Evolutionary conservation across 2,329 filamentous ascomycete species (phyloP).

Genomic region (Neocucurbitaria cava): DNA sequence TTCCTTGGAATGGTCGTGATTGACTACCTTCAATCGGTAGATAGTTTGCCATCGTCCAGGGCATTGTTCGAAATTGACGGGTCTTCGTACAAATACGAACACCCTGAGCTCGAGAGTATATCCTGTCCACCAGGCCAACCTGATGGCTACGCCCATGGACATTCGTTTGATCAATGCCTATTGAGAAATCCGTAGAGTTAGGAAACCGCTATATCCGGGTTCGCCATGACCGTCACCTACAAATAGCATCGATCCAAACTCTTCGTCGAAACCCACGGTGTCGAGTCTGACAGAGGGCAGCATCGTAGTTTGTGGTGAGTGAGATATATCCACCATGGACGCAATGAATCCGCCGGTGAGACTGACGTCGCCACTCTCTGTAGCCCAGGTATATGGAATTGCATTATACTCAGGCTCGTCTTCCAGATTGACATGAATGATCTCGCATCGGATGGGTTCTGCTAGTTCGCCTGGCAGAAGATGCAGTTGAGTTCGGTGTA

Average conservation of each 20-base stretch:
- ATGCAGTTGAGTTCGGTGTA: slow-evolving; percentile 12
- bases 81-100: slow-evolving; percentile 3
- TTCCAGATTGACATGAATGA: slow-evolving; percentile 10
- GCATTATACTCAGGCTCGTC: slow-evolving; percentile 17
- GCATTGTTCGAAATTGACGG: not conserved
- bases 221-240: not conserved
- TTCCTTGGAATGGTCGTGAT: not conserved
- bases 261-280: slow-evolving; percentile 1
- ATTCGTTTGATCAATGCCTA: slow-evolving; percentile 20
- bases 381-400: slow-evolving; percentile 21
- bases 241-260: slow-evolving; percentile 28
- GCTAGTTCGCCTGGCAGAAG: not conserved
- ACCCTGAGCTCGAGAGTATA: slow-evolving; percentile 8
- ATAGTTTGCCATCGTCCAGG: not conserved
- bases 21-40: not conserved
- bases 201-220: not conserved
- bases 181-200: not conserved
- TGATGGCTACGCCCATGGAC: slow-evolving; percentile 15
- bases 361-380: slow-evolving; percentile 1
- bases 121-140: slow-evolving; percentile 18
- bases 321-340: not conserved
- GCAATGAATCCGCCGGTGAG: not conserved
- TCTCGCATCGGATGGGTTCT: slow-evolving; percentile 6
- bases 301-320: slow-evolving; percentile 19
- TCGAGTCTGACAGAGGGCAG: slow-evolving; percentile 10